Percentiles rank a stretch among this genome's conserved stretches.
phyloP scores from a whole-genome alignment of 1,139 yeast species.

The Meyerozyma carpophila region DNA sequence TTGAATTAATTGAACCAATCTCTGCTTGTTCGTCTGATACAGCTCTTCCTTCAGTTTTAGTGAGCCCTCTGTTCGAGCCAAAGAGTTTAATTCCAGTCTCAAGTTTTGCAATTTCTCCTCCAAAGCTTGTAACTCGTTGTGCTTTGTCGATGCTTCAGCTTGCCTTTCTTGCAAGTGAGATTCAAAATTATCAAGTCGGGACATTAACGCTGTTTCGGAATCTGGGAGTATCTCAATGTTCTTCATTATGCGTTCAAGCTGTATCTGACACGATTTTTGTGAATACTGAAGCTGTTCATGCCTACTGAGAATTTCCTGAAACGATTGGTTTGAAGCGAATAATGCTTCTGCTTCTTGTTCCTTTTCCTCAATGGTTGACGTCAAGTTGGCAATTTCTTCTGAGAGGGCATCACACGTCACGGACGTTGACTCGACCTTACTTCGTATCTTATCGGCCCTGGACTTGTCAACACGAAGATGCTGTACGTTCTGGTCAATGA shows the following conservation, averaged over 20 bases:
- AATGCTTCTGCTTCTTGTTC: conserved; percentile 58
- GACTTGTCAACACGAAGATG: conserved; percentile 71
- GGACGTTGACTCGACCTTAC: conserved; percentile 41
- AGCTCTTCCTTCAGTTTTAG: conserved; percentile 43
- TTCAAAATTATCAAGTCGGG: conserved; percentile 51
- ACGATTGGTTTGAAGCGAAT: conserved; percentile 75
- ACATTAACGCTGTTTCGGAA: conserved; percentile 45
- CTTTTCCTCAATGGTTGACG: conserved; percentile 44
- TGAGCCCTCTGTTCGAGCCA: conserved; percentile 54
- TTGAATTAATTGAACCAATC: conserved; percentile 13
- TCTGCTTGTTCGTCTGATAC: conserved; percentile 20
- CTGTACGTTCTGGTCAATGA: conserved; percentile 72
- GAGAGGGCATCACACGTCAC: conserved; percentile 41
- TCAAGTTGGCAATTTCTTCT: conserved; percentile 45
- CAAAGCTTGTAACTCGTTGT: conserved; percentile 12
- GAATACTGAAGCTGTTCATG: conserved; percentile 54
- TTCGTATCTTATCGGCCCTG: conserved; percentile 57
- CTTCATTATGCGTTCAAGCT: conserved; percentile 40
- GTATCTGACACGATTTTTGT: conserved; percentile 39
- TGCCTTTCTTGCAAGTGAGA: conserved; percentile 35
- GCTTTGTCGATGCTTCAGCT: conserved; percentile 15
- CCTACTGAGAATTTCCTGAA: conserved; percentile 65
- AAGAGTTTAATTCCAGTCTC: conserved; percentile 33
- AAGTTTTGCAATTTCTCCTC: conserved; percentile 12
- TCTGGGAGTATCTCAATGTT: conserved; percentile 45